Percentiles rank a stretch among this genome's conserved stretches.
Conservation (phyloP, 352 stramenopile species). For the Pythium phragmiticola region DNA sequence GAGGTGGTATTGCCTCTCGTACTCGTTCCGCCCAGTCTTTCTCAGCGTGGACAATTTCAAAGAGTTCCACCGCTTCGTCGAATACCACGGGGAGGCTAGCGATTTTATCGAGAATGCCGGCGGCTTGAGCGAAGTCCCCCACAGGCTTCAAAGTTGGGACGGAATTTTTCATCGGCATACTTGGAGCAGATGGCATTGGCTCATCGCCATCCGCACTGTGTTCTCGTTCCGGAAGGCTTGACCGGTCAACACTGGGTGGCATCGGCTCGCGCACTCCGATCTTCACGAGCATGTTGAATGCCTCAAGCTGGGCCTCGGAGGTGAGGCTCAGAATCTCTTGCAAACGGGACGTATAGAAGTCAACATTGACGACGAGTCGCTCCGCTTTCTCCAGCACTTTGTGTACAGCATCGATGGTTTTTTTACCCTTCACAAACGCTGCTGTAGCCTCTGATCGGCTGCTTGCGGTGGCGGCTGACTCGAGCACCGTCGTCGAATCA, state of each 20-base stretch:
- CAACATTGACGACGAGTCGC: conserved; percentile 58
- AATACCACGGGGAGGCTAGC: conserved; percentile 72
- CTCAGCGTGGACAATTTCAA: conserved; percentile 53
- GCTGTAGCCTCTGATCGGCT: conserved; percentile 17
- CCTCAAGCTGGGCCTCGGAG: conserved; percentile 47
- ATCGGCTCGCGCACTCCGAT: conserved; percentile 37
- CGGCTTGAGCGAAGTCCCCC: conserved; percentile 50
- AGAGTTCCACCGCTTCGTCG: conserved; percentile 60
- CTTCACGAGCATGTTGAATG: conserved; percentile 45
- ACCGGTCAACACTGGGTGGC: neutral
- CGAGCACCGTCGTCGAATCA: conserved; percentile 1
- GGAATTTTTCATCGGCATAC: neutral
- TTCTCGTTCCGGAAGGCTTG: neutral
- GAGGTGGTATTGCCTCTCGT: conserved; percentile 65
- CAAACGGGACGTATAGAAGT: conserved; percentile 56
- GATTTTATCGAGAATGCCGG: conserved; percentile 59
- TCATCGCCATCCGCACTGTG: conserved; percentile 5
- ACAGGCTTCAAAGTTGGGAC: conserved; percentile 5
- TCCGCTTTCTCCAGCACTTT: conserved; percentile 72
- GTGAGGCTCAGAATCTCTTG: conserved; percentile 56
- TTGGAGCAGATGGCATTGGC: conserved; percentile 13
- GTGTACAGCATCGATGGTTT: conserved; percentile 60
- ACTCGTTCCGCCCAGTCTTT: conserved; percentile 70
- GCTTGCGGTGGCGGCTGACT: neutral
- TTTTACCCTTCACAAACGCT: conserved; percentile 50